A percentile compares a stretch with the other conserved stretches of the same genome.
These are phyloP conservation scores for Dalbergia oliveri DNA, from an alignment of 306 rosid species.

Conservation along the genomic window DNA sequence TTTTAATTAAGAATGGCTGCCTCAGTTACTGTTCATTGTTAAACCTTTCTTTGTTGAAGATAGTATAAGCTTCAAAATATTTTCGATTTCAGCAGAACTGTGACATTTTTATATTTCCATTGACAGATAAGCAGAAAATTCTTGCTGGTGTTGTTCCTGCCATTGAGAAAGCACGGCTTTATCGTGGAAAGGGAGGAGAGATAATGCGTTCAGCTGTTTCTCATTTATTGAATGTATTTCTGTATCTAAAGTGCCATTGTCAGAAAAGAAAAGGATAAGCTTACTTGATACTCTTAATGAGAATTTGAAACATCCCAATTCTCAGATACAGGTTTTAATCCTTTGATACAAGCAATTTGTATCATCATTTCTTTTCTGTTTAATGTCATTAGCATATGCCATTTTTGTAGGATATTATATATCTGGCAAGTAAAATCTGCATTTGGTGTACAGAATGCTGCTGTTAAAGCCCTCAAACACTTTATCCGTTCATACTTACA, in stretches of 20 bases:
- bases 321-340: conserved; percentile 88
- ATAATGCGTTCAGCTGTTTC: conserved; percentile 97
- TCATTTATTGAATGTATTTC: conserved; percentile 86
- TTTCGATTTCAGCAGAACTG: conserved; percentile 33
- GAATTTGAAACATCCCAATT: conserved; percentile 95
- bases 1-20: conserved; percentile 29
- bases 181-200: conserved; percentile 99
- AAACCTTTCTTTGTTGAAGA: conserved; percentile 18
- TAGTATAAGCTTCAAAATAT: conserved; percentile 29
- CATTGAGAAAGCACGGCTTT: conserved; percentile 91
- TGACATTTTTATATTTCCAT: conserved; percentile 40
- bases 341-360: conserved; percentile 30
- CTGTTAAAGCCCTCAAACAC: conserved; percentile 78
- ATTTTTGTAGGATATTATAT: conserved; percentile 40
- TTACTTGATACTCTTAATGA: conserved; percentile 86
- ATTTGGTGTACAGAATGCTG: conserved; percentile 70
- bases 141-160: conserved; percentile 85
- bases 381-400: conserved; percentile 10
- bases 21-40: conserved; percentile 33
- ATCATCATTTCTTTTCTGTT: conserved; percentile 17
- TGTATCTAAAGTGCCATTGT: conserved; percentile 58
- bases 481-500: conserved; percentile 72
- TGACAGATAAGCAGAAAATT: conserved; percentile 74
- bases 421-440: conserved; percentile 36
- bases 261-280: conserved; percentile 74